These are phyloP conservation scores for Rostrohypoxylon terebratum DNA, from an alignment of 495 filamentous ascomycete species.

Conservation along the genomic window DNA sequence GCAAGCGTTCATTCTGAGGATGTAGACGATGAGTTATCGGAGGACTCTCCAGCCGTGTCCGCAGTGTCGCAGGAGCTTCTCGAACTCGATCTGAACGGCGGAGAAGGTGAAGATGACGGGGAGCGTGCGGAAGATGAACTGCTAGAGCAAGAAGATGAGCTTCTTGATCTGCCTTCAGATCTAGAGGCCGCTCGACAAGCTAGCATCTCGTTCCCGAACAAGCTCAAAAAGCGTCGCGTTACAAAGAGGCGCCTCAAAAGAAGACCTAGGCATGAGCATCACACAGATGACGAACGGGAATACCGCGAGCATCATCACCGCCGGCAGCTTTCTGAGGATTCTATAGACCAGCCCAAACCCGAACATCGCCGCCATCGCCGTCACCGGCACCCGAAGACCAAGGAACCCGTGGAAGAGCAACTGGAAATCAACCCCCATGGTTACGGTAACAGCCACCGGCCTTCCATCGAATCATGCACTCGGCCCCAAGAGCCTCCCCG, in stretches of 20 bases:
- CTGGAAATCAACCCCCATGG: constrained; percentile 13
- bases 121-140: constrained; percentile 55
- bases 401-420: constrained; percentile 31
- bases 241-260: constrained; percentile 57
- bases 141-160: constrained; percentile 31
- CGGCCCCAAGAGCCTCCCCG: constrained; percentile 38
- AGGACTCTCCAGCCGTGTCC: constrained; percentile 57
- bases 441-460: constrained; percentile 33
- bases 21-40: constrained; percentile 47
- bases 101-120: constrained; percentile 55
- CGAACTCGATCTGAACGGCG: constrained; percentile 55
- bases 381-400: constrained; percentile 40
- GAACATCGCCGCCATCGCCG: constrained; percentile 42
- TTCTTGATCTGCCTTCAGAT: constrained; percentile 53
- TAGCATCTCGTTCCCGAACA: constrained; percentile 58
- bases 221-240: constrained; percentile 61
- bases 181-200: constrained; percentile 57
- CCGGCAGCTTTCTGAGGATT: constrained; percentile 50
- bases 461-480: constrained; percentile 35
- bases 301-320: constrained; percentile 42
- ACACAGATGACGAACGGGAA: constrained; percentile 39
- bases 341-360: constrained; percentile 49
- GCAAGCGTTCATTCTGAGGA: constrained; percentile 32
- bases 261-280: constrained; percentile 47
- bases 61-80: constrained; percentile 58